Percentiles rank a stretch among this genome's conserved stretches.
Evolutionary conservation across 768 basidiomycete species (phyloP).

Genomic region (Pleurotus djamor): DNA sequence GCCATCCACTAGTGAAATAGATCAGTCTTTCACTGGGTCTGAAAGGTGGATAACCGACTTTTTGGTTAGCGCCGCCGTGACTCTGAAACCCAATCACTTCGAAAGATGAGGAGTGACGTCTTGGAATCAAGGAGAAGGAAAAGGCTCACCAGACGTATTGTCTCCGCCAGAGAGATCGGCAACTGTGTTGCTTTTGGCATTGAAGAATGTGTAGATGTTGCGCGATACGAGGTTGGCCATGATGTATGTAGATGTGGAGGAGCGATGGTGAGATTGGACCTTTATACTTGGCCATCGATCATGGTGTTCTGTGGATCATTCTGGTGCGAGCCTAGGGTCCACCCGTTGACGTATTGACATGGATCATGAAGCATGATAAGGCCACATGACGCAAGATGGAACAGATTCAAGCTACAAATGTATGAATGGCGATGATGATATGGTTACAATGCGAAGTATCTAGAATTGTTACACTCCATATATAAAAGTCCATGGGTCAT

Average conservation of each 20-base stretch:
- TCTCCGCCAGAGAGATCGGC: slow-evolving; percentile 44
- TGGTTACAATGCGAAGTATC: neutral
- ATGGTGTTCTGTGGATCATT: neutral
- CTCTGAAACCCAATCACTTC: slow-evolving; percentile 37
- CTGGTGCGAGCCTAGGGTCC: neutral
- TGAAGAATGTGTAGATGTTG: slow-evolving; percentile 31
- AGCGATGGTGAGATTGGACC: neutral
- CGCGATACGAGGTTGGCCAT: slow-evolving; percentile 21
- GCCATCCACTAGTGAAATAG: slow-evolving; percentile 30
- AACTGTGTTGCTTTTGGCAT: slow-evolving; percentile 36
- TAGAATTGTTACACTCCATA: neutral
- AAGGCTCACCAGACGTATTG: slow-evolving; percentile 27
- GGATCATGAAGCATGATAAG: neutral
- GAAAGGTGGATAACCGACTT: slow-evolving; percentile 19
- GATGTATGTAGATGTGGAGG: neutral
- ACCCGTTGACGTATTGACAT: neutral
- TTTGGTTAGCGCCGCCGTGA: slow-evolving; percentile 39
- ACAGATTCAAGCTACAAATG: neutral
- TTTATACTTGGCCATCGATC: neutral
- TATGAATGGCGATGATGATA: neutral
- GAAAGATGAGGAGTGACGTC: neutral
- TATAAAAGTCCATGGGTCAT: neutral
- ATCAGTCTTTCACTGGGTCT: neutral
- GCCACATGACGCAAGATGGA: neutral
- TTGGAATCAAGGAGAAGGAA: neutral